Percentiles rank a stretch among this genome's conserved stretches.
Evolutionary conservation across 768 basidiomycete genomes (phyloP).

Genomic region (Tylopilus subfusipes): DNA sequence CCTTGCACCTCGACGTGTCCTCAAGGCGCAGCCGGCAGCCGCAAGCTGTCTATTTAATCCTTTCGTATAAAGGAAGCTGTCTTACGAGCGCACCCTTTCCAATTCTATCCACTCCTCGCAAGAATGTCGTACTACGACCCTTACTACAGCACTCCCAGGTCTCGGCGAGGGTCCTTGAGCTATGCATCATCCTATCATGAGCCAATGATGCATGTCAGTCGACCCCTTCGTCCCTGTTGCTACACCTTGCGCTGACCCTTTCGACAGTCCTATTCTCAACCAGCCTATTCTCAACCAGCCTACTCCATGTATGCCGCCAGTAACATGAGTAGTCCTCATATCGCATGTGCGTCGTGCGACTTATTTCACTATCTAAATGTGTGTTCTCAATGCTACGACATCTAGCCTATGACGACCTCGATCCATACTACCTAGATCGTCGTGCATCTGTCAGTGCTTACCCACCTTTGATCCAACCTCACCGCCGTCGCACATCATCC

Average conservation of each 20-base stretch:
- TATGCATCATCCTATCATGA: conserved; percentile 43
- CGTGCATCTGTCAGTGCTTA: conserved; percentile 14
- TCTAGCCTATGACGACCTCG: conserved; percentile 56
- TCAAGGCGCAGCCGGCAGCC: conserved; percentile 28
- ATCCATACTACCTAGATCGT: conserved; percentile 46
- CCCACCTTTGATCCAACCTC: conserved; percentile 22
- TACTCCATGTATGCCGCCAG: conserved; percentile 48
- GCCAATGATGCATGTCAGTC: conserved; percentile 40
- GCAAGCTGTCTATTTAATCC: background rate
- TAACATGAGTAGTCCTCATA: conserved; percentile 37
- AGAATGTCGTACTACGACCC: conserved; percentile 46
- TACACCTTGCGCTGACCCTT: conserved; percentile 4
- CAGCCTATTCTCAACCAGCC: conserved; percentile 43
- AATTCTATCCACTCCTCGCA: conserved; percentile 10
- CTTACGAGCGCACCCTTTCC: background rate
- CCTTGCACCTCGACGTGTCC: conserved; percentile 24
- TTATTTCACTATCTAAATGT: background rate
- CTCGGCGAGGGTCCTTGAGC: conserved; percentile 32
- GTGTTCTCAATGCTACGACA: background rate
- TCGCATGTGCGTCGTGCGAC: conserved; percentile 45
- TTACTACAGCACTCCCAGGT: conserved; percentile 32
- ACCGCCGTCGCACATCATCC: conserved; percentile 38
- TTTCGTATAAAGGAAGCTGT: conserved; percentile 24
- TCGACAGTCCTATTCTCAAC: conserved; percentile 37
- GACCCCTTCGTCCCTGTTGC: background rate